Percentiles rank a stretch among this genome's conserved stretches.
Evolutionary conservation across 257 asterid species (phyloP).

Genomic region (Scutellaria baicalensis): DNA sequence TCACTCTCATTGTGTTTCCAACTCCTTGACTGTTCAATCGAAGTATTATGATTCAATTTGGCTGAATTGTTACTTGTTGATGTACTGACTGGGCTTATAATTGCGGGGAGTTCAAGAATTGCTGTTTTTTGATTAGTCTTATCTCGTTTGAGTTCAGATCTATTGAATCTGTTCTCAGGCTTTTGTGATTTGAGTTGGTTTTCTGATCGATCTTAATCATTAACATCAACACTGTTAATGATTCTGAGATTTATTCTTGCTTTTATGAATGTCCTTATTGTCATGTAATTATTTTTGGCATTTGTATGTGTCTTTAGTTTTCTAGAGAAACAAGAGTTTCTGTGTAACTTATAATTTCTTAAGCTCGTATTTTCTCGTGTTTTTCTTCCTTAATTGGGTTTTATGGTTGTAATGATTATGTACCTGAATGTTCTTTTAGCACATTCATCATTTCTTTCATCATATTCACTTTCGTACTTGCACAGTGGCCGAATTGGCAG

Average conservation of each 20-base stretch:
- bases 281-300: not conserved
- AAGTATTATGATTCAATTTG: not conserved
- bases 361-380: not conserved
- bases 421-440: not conserved
- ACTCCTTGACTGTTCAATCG: constrained; percentile 13
- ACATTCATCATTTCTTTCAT: not conserved
- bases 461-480: not conserved
- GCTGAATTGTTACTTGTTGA: constrained; percentile 9
- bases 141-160: constrained; percentile 21
- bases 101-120: not conserved
- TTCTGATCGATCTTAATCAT: not conserved
- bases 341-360: not conserved
- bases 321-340: not conserved
- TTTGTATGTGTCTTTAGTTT: not conserved
- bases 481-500: not conserved
- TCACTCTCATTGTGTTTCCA: constrained; percentile 2
- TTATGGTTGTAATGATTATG: not conserved
- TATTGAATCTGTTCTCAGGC: constrained; percentile 10
- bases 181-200: constrained; percentile 13
- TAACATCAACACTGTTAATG: not conserved
- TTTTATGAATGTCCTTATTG: not conserved
- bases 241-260: not conserved
- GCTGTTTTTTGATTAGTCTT: not conserved
- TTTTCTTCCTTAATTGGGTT: not conserved
- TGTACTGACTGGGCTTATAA: not conserved